A percentile compares a stretch with the other conserved stretches of the same genome.
Conservation (phyloP, 768 basidiomycete genomes). For the Multifurca ochricompacta region DNA sequence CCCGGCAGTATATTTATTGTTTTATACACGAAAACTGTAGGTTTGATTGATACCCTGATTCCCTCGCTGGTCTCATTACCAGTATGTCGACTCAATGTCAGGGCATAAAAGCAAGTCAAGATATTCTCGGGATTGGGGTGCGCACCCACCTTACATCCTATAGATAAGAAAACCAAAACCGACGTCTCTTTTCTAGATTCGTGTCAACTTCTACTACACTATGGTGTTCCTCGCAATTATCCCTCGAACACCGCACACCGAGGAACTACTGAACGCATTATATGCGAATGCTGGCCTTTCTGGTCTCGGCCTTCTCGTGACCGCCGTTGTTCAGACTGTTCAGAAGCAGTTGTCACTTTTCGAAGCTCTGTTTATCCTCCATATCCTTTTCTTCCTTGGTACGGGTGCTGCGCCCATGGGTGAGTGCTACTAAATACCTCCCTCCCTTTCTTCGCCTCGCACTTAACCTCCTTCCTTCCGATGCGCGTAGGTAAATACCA, state of each 20-base stretch:
- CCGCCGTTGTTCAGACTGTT: constrained; percentile 6
- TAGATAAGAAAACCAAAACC: neutral
- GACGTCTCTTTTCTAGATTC: neutral
- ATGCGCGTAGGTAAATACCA: constrained; percentile 12
- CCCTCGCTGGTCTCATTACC: neutral
- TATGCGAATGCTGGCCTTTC: neutral
- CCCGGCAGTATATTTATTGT: too few species aligned
- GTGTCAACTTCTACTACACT: constrained; percentile 14
- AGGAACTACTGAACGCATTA: neutral
- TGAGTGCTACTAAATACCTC: neutral
- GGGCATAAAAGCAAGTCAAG: neutral
- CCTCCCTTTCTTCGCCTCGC: neutral
- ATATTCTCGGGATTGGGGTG: constrained; percentile 6
- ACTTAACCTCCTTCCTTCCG: neutral
- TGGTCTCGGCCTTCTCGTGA: constrained; percentile 13
- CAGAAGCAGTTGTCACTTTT: neutral
- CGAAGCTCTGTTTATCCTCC: constrained; percentile 9
- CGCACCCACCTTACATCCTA: neutral
- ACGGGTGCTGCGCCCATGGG: constrained; percentile 2
- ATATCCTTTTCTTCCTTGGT: constrained; percentile 15
- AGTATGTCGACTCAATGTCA: neutral
- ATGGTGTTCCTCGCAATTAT: constrained; percentile 5
- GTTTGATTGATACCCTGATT: neutral
- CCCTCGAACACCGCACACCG: constrained; percentile 3
- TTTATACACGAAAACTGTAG: too few species aligned